Evolutionary conservation across 257 asterid species (phyloP).

Genomic region (Gentiana macrophylla): DNA sequence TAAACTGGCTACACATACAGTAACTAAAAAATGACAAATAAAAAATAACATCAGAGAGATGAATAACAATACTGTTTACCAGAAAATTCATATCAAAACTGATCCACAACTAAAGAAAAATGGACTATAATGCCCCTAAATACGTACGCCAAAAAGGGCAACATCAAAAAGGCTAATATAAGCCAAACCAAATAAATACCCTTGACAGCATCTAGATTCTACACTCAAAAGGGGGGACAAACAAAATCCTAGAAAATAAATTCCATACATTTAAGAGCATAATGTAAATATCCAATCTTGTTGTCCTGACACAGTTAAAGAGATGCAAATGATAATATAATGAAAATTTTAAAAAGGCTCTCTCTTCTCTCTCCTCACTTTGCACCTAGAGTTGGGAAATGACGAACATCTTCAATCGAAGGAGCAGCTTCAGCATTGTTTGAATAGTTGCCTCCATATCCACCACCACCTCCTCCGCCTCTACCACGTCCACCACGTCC

Average conservation of each 20-base stretch:
- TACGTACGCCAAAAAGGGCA: constrained; percentile 4
- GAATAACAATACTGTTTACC: constrained; percentile 21
- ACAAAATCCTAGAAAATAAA: neutral
- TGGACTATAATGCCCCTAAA: constrained; percentile 8
- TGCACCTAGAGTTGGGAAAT: constrained; percentile 30
- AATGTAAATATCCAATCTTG: constrained; percentile 1
- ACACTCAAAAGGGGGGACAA: constrained; percentile 17
- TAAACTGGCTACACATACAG: neutral
- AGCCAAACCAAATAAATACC: constrained; percentile 13
- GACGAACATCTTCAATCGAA: constrained; percentile 21
- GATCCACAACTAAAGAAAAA: constrained; percentile 21
- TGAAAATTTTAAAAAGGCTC: constrained; percentile 4
- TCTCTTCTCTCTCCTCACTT: constrained; percentile 12
- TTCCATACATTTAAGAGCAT: constrained; percentile 9
- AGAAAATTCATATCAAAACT: constrained; percentile 24
- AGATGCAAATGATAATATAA: neutral
- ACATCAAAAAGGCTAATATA: constrained; percentile 10
- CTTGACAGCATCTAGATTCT: constrained; percentile 22
- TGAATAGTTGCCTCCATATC: constrained; percentile 4
- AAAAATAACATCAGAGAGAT: neutral
- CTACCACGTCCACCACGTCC: constrained; percentile 54
- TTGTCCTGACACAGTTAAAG: neutral
- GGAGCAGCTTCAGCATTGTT: constrained; percentile 17
- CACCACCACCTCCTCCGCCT: constrained; percentile 19
- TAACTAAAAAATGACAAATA: neutral